Percentiles rank a stretch among this genome's conserved stretches.
Evolutionary conservation across 192 early-diverging fungal genomes (phyloP).

Genomic region (Coemansia sp.): DNA sequence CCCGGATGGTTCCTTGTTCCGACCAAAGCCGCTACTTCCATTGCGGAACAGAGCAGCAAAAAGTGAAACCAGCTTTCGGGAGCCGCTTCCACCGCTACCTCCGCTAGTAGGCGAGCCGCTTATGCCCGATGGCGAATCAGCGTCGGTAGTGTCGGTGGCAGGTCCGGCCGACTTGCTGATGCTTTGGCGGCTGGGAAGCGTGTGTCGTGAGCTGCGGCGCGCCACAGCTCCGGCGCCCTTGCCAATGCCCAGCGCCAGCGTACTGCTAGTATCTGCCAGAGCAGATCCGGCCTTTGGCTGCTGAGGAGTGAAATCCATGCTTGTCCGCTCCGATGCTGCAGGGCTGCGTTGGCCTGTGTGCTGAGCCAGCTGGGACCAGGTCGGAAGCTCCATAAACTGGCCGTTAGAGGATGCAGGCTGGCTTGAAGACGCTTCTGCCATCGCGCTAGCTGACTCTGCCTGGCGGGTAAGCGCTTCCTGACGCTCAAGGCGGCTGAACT

Average conservation of each 20-base stretch:
- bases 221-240: constrained; percentile 22
- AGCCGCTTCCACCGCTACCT: constrained; percentile 31
- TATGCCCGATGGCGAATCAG: constrained; percentile 15
- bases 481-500: constrained; percentile 49
- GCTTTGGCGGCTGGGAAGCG: constrained; percentile 54
- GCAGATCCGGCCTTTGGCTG: constrained; percentile 52
- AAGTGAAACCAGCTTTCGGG: constrained; percentile 70
- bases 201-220: constrained; percentile 48
- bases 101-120: constrained; percentile 6
- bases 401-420: background rate
- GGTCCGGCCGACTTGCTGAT: constrained; percentile 29
- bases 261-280: constrained; percentile 24
- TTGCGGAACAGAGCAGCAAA: constrained; percentile 69
- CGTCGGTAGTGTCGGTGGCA: constrained; percentile 19
- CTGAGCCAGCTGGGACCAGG: constrained; percentile 52
- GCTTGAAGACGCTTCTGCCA: background rate
- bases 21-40: constrained; percentile 21
- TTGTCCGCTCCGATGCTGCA: constrained; percentile 42
- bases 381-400: constrained; percentile 32
- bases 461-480: constrained; percentile 48
- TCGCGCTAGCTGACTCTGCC: constrained; percentile 30
- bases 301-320: constrained; percentile 39
- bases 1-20: constrained; percentile 23
- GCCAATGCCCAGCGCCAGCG: constrained; percentile 16
- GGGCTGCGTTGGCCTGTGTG: constrained; percentile 30